These are phyloP conservation scores for Flaveria brownii DNA, from an alignment of 129 eudicot species.

Conservation along the genomic window DNA sequence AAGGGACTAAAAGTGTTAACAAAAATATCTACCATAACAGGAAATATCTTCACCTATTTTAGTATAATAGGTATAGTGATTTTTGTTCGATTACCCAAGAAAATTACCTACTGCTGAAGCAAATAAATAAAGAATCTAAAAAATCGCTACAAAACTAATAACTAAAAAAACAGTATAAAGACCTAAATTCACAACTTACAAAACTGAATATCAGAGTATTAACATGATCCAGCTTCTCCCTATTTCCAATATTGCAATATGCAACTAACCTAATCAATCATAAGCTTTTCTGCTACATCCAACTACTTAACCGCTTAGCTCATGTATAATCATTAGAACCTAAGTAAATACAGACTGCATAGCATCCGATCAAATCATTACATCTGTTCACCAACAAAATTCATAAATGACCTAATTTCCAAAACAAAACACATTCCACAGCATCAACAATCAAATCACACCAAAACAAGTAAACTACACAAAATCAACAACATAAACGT, in stretches of 20 bases:
- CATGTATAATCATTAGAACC: too few species aligned
- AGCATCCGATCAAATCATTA: conserved; percentile 11
- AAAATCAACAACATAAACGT: conserved; percentile 23
- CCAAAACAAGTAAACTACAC: background rate
- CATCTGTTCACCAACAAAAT: background rate
- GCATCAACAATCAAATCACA: background rate
- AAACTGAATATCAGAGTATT: background rate
- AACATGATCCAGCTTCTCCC: background rate
- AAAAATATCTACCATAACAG: background rate
- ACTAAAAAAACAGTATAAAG: background rate
- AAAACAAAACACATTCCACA: background rate
- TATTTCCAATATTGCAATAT: too few species aligned
- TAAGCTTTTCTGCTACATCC: too few species aligned
- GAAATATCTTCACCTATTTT: background rate
- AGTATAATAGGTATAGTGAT: background rate
- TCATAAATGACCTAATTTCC: background rate
- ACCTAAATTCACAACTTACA: background rate
- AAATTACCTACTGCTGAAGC: background rate
- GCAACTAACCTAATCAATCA: too few species aligned
- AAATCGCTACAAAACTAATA: background rate
- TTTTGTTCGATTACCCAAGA: background rate
- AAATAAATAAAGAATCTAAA: background rate
- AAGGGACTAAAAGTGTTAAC: background rate
- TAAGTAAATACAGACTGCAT: background rate
- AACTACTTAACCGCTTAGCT: too few species aligned